A percentile compares a stretch with the other conserved stretches of the same genome.
Conservation (phyloP, 306 rosid species). For the Coriaria nepalensis region DNA sequence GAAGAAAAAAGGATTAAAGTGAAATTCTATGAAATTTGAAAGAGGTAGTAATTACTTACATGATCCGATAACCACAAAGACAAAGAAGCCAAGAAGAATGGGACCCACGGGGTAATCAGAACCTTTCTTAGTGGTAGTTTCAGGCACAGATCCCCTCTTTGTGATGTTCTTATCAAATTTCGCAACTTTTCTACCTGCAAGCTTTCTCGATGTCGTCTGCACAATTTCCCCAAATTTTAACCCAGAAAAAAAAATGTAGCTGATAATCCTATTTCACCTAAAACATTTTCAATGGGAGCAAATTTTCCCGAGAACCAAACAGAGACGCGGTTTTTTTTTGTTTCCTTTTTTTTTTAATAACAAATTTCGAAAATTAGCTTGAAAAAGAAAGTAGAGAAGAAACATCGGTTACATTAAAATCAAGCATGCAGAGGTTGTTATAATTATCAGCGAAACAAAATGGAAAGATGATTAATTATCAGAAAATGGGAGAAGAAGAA, state of each 20-base stretch:
- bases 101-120: slow-evolving; percentile 30
- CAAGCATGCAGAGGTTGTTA: too few relatives aligned
- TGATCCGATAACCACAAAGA: slow-evolving; percentile 45
- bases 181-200: slow-evolving; percentile 60
- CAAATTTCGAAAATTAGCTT: too few relatives aligned
- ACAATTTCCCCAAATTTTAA: slow-evolving; percentile 7
- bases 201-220: slow-evolving; percentile 62
- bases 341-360: too few relatives aligned
- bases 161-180: slow-evolving; percentile 42
- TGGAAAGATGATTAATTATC: too few relatives aligned
- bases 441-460: too few relatives aligned
- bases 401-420: too few relatives aligned
- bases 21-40: background rate
- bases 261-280: background rate
- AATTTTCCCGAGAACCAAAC: background rate
- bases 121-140: slow-evolving; percentile 38
- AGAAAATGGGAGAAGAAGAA: too few relatives aligned
- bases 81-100: slow-evolving; percentile 33
- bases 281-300: slow-evolving; percentile 2
- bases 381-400: too few relatives aligned
- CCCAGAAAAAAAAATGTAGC: background rate
- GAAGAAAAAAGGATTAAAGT: background rate
- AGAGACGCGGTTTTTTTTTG: too few relatives aligned
- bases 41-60: slow-evolving; percentile 24
- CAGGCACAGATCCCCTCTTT: slow-evolving; percentile 34